Base-by-base conservation (phyloP, 1,139 yeast species). In the Meyerozyma sp. region DNA sequence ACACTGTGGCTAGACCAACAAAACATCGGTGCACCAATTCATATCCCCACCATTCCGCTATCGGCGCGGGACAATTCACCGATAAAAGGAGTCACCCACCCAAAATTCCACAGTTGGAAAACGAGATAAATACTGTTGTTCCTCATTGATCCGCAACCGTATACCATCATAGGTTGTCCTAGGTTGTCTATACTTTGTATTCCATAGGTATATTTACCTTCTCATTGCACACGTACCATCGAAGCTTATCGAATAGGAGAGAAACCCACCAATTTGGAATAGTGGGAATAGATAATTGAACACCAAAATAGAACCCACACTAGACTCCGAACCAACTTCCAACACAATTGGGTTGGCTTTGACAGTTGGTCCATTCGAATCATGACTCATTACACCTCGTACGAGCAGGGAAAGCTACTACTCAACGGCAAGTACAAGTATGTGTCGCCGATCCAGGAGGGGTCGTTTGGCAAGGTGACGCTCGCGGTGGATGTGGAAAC, bases 401-500 rank as follows among this genome's bases (percentile, higher is more conserved):
- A 70, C 51, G 74, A 70, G 51, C 53, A 59, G 32, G 65, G 66
- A n/a, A 42, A 40, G 41, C 46, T 47, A 37, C 52, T 63, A 14
- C 55, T 75, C 37, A 58, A 59, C 34, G 54, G 59, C 44, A 61
- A 63, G 43, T 77, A 76, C 56, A 53, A 58, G 32, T 70, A 66
- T 44, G 49, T 74, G 27, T 53, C 57, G 32, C 63, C 64, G 47
- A 58, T 77, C 44, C 81, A 77, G 54, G 68, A 66, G 39, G 82
- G 82, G 2, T 68, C 80, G 8, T 77, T 77, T 58, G 82, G 82
- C 30, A 66, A 66, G 47, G 82, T 77, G 6, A 65, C 78, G 8
- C 63, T 72, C 41, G 80, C 80, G n/a, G 44, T 61, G 13, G 74
- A 77, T 49, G 47, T 62, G 11, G 40, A 44, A 4, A 54, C 61